A percentile compares a stretch with the other conserved stretches of the same genome.
Evolutionary conservation across 768 basidiomycete genomes (phyloP).

Genomic region (Xerocomellus intermedius): DNA sequence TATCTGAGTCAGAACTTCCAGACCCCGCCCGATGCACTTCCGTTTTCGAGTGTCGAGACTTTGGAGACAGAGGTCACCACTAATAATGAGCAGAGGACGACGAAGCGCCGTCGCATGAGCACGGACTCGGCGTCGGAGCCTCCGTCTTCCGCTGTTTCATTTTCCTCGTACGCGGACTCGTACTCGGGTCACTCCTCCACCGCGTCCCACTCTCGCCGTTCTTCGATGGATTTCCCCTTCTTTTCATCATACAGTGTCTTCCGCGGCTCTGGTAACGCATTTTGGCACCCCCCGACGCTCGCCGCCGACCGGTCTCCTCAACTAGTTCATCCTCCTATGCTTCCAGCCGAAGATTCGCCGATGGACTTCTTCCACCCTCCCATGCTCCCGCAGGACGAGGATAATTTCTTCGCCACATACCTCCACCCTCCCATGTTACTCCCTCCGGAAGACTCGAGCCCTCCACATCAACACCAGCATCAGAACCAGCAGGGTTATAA

Average conservation of each 20-base stretch:
- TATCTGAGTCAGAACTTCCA: slow-evolving; percentile 55
- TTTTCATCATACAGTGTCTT: slow-evolving; percentile 54
- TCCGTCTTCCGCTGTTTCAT: slow-evolving; percentile 63
- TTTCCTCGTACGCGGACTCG: slow-evolving; percentile 58
- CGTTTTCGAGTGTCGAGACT: slow-evolving; percentile 49
- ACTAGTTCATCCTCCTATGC: slow-evolving; percentile 69
- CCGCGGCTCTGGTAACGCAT: slow-evolving; percentile 53
- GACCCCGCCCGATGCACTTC: slow-evolving; percentile 48
- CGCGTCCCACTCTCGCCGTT: slow-evolving; percentile 56
- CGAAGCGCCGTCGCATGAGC: slow-evolving; percentile 75
- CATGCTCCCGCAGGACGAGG: slow-evolving; percentile 62
- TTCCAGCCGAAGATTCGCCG: slow-evolving; percentile 58
- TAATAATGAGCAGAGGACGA: slow-evolving; percentile 38
- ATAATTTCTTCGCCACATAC: slow-evolving; percentile 53
- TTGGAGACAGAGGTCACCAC: slow-evolving; percentile 41
- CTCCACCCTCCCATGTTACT: slow-evolving; percentile 57
- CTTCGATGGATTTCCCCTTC: slow-evolving; percentile 66
- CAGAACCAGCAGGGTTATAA: slow-evolving; percentile 20
- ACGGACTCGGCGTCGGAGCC: slow-evolving; percentile 49
- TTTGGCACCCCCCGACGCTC: slow-evolving; percentile 81
- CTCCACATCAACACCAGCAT: slow-evolving; percentile 23
- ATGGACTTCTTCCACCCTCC: slow-evolving; percentile 75
- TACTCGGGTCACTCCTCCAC: slow-evolving; percentile 59
- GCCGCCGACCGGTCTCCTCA: slow-evolving; percentile 56
- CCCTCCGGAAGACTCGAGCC: slow-evolving; percentile 36